These are phyloP conservation scores for Globisporangium emineosum DNA, from an alignment of 352 stramenopile genomes.

Conservation along the genomic window DNA sequence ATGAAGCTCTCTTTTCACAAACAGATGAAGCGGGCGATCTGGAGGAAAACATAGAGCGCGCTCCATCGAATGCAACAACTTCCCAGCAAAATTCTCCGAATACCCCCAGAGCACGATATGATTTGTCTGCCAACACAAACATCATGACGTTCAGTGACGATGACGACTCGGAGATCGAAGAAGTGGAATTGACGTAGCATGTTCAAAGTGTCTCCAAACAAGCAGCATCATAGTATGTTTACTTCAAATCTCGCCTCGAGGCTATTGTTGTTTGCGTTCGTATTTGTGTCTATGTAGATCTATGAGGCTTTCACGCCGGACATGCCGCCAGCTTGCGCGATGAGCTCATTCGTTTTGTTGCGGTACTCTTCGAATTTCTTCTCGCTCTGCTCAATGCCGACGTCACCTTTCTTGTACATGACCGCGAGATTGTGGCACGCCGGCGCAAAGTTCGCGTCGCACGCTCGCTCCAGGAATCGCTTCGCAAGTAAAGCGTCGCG, in stretches of 20 bases:
- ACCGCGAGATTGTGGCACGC: constrained; percentile 88
- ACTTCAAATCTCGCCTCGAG: no score
- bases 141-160: constrained; percentile 28
- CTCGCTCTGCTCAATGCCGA: constrained; percentile 60
- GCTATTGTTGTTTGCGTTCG: not conserved
- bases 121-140: not conserved
- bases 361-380: constrained; percentile 71
- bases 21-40: not conserved
- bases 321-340: constrained; percentile 71
- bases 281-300: constrained; percentile 7
- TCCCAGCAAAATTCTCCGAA: constrained; percentile 5
- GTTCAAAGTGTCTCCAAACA: not conserved
- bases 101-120: not conserved
- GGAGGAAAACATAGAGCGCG: not conserved
- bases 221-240: not conserved
- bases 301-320: constrained; percentile 39
- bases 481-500: constrained; percentile 62
- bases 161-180: constrained; percentile 66
- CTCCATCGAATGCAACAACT: not conserved
- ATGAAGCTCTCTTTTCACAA: no score
- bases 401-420: constrained; percentile 88
- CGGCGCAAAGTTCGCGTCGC: constrained; percentile 81
- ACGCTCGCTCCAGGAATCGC: constrained; percentile 65
- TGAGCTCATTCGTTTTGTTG: constrained; percentile 70
- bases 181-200: constrained; percentile 33